These are phyloP conservation scores for Giardia duodenalis DNA, from an alignment of 208 protist genomes.

Conservation along the genomic window DNA sequence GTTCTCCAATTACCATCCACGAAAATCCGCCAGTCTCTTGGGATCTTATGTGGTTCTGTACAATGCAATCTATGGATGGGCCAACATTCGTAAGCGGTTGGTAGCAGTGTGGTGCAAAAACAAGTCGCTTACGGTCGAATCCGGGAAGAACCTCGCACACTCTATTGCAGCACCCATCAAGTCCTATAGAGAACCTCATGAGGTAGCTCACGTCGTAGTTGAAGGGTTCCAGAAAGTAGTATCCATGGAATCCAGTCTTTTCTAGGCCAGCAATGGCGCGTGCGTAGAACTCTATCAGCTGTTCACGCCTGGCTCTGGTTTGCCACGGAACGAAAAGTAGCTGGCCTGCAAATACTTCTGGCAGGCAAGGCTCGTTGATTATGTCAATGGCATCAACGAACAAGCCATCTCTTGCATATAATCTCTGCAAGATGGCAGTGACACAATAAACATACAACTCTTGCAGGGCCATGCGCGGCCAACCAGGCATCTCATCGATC, in stretches of 20 bases:
- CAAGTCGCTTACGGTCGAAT: not conserved
- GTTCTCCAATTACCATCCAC: not conserved
- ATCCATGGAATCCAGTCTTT: not conserved
- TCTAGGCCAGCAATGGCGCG: not conserved
- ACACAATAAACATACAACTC: not conserved
- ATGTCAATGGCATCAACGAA: not conserved
- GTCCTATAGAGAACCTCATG: not conserved
- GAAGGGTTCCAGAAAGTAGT: not conserved
- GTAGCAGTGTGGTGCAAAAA: not conserved
- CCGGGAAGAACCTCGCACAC: not conserved
- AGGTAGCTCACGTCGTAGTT: slow-evolving; percentile 4
- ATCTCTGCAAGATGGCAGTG: not conserved
- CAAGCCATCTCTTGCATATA: not conserved
- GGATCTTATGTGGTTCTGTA: not conserved
- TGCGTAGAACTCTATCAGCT: not conserved
- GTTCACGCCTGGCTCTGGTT: not conserved
- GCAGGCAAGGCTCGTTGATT: not conserved
- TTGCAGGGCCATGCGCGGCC: not conserved
- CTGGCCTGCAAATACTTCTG: not conserved
- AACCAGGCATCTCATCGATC: not conserved
- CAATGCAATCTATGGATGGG: not conserved
- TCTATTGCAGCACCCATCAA: not conserved
- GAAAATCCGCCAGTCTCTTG: not conserved
- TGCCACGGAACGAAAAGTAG: not conserved
- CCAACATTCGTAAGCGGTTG: not conserved